These are phyloP conservation scores for Candida gorgasii DNA, from an alignment of 805 yeast genomes.

Conservation along the genomic window DNA sequence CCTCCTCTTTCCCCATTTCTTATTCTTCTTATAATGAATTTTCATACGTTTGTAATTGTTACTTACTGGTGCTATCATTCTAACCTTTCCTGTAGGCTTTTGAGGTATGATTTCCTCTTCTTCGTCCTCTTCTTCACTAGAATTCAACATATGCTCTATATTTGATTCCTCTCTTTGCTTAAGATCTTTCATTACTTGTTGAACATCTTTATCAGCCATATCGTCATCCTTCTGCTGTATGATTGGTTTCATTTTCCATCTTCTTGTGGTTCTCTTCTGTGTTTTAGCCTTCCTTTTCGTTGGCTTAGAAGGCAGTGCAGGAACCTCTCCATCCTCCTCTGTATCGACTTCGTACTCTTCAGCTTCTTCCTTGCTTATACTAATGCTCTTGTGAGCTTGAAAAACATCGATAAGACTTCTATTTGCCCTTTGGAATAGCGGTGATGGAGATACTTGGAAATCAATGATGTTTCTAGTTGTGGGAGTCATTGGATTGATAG, in stretches of 20 bases:
- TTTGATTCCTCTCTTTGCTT: constrained; percentile 26
- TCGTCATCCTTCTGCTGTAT: constrained; percentile 24
- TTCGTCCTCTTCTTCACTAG: constrained; percentile 11
- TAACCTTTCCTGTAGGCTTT: constrained; percentile 9
- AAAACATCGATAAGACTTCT: constrained; percentile 45
- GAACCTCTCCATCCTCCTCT: constrained; percentile 9
- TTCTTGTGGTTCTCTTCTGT: constrained; percentile 53
- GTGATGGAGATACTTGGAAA: constrained; percentile 46
- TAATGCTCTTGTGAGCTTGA: constrained; percentile 44
- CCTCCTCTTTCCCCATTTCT: constrained; percentile 29
- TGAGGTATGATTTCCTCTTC: constrained; percentile 16
- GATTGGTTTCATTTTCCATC: constrained; percentile 50
- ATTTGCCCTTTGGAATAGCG: constrained; percentile 6
- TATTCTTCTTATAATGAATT: constrained; percentile 42
- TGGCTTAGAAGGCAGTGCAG: constrained; percentile 10
- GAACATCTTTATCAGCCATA: constrained; percentile 41
- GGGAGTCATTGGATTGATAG: constrained; percentile 5
- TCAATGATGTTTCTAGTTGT: constrained; percentile 13
- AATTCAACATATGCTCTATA: constrained; percentile 24
- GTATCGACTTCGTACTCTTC: constrained; percentile 14
- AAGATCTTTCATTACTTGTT: constrained; percentile 37
- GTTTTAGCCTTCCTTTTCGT: constrained; percentile 36
- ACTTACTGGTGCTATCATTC: constrained; percentile 37
- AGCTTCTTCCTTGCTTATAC: constrained; percentile 13
- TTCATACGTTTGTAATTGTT: constrained; percentile 55